Evolutionary conservation across 1,284 basidiomycete genomes (phyloP).

Genomic region (Rhodotorula sp.): DNA sequence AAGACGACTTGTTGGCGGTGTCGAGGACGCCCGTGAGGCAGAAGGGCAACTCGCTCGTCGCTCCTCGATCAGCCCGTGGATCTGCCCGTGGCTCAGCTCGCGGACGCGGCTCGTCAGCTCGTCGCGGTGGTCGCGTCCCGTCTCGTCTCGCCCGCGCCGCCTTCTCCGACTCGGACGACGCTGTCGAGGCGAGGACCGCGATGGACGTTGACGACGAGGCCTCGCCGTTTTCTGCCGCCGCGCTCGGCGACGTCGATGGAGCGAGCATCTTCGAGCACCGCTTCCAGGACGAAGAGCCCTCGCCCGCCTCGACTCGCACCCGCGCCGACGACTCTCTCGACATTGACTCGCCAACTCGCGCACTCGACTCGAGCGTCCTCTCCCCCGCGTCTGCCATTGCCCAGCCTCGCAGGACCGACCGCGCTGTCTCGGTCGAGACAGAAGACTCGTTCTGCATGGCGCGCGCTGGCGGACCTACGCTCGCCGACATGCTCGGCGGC

Average conservation of each 20-base stretch:
- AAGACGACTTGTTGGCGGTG: neutral
- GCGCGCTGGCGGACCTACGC: slow-evolving; percentile 16
- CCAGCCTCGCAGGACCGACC: neutral
- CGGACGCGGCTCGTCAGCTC: slow-evolving; percentile 16
- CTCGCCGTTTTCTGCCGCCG: slow-evolving; percentile 7
- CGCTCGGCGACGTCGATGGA: slow-evolving; percentile 27
- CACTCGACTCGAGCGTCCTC: slow-evolving; percentile 4
- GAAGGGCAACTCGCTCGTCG: neutral
- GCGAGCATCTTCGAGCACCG: slow-evolving; percentile 39
- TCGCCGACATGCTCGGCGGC: slow-evolving; percentile 27
- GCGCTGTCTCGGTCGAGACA: neutral
- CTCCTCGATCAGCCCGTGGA: slow-evolving; percentile 15
- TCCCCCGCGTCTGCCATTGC: neutral
- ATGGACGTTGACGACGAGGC: slow-evolving; percentile 4
- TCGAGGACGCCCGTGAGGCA: slow-evolving; percentile 6
- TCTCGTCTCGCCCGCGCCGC: slow-evolving; percentile 24
- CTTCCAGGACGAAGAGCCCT: slow-evolving; percentile 9
- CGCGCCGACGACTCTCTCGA: slow-evolving; percentile 17
- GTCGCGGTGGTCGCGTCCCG: slow-evolving; percentile 25
- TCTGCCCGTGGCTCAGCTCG: slow-evolving; percentile 22
- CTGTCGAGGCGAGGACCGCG: slow-evolving; percentile 6
- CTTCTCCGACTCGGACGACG: slow-evolving; percentile 2
- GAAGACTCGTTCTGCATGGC: slow-evolving; percentile 52
- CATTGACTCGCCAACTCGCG: slow-evolving; percentile 17
- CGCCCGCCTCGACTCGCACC: neutral